Percentiles rank a stretch among this genome's conserved stretches.
These are phyloP conservation scores for Clarireedia homoeocarpa DNA, from an alignment of 2,329 filamentous ascomycete genomes.

Conservation along the genomic window DNA sequence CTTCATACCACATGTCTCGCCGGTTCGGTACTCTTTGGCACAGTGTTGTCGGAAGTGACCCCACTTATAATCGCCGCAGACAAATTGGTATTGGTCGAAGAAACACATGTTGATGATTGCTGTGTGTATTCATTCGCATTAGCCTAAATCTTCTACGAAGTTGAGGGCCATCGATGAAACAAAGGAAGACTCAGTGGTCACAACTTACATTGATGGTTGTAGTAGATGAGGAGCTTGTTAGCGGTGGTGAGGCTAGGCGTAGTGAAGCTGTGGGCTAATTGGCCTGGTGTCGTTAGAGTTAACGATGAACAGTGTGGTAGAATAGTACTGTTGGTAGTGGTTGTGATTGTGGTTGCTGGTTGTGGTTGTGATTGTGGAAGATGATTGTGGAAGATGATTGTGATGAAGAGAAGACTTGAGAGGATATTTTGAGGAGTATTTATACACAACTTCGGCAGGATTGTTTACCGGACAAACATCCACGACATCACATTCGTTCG, in stretches of 20 bases:
- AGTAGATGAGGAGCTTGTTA: not conserved
- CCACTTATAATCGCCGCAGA: conserved; percentile 91
- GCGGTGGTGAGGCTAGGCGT: too few species aligned
- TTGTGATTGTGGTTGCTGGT: not conserved
- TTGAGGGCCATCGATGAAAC: conserved; percentile 16
- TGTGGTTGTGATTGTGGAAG: conserved; percentile 7
- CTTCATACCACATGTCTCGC: conserved; percentile 93
- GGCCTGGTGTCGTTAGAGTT: conserved; percentile 4
- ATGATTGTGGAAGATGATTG: conserved; percentile 19
- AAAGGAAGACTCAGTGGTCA: not conserved
- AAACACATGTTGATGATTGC: conserved; percentile 68
- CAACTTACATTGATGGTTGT: conserved; percentile 22
- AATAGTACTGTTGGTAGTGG: not conserved
- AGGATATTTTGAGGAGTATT: conserved; percentile 18
- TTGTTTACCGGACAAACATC: conserved; percentile 5
- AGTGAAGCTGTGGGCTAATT: not conserved
- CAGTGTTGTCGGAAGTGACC: conserved; percentile 88
- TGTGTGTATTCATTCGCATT: conserved; percentile 13
- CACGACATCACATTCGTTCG: conserved; percentile 9
- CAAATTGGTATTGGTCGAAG: conserved; percentile 82
- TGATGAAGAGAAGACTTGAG: conserved; percentile 11
- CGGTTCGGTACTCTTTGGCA: conserved; percentile 88
- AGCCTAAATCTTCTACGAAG: conserved; percentile 11
- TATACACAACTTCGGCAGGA: conserved; percentile 16
- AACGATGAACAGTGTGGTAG: not conserved